Evolutionary conservation across 2,329 filamentous ascomycete genomes (phyloP), one percentile per base, ranked within the genome.

Genomic region (Aspergillus fumigatiaffinis): DNA sequence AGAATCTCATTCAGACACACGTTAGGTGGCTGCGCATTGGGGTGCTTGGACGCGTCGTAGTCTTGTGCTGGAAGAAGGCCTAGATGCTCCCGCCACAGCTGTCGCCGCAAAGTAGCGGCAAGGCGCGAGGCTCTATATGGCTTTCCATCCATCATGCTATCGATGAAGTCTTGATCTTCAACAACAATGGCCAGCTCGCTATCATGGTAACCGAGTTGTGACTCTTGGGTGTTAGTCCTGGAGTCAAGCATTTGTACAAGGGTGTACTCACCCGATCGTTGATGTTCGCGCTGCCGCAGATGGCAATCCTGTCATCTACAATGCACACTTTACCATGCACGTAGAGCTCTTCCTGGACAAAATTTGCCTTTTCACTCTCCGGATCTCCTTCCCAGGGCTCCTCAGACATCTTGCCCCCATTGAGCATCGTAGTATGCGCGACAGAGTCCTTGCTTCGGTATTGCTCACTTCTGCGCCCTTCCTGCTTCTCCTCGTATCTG

Each of bases 341-440:
- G 72, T 99, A 99, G 1, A 97, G 83, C 73, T 99, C 93, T 72
- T 99, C 94, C 71, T 96, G 93, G 58, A 97, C 88, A 80, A 94
- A 95, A 70, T 95, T 91, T 54, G 88, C 83, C 56, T 92, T 88
- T 73, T 97, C 94, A 1, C 84, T 84, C 64, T 93, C 84, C 0
- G 85, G 77, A 3, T 88, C 77, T 17, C 90, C 88, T 17, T 92
- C 88, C 90, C 91, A 97, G 0, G 77, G 68, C 72, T 95, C 90
- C 9, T 90, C 86, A 3, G 80, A 82, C 67, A 85, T 75, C 81
- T 82, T 78, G 71, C 84, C 72, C 71, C 86, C 77, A 63, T 83
- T 84, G 23, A 89, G 82, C 91, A 97, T 94, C 38, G 92, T 91
- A 64, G 91, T 87, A 62, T 94, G 87, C 0, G 92, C 90, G 52